A percentile compares a stretch with the other conserved stretches of the same genome.
phyloP scores from a whole-genome alignment of 257 asterid genomes.

The Datura wrightii region DNA sequence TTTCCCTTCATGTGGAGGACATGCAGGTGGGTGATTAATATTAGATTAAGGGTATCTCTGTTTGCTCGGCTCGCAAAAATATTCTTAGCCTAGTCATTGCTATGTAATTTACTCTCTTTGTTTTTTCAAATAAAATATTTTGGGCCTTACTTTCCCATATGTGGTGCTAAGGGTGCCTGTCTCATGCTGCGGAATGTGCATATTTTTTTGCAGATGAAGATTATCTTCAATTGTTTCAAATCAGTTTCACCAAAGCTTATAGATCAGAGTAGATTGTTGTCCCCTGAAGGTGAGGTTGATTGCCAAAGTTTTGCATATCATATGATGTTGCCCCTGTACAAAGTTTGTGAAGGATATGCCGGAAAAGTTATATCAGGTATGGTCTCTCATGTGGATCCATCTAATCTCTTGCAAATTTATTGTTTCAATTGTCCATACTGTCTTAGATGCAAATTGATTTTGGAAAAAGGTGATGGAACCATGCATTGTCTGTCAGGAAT shows the following conservation, averaged over 20 bases:
- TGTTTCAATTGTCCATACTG: slow-evolving; percentile 12
- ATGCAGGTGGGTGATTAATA: slow-evolving; percentile 56
- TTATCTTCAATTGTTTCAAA: slow-evolving; percentile 74
- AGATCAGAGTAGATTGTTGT: slow-evolving; percentile 30
- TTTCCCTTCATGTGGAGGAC: slow-evolving; percentile 67
- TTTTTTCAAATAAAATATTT: neutral
- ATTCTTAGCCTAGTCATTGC: neutral
- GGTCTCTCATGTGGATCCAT: neutral
- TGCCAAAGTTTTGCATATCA: slow-evolving; percentile 63
- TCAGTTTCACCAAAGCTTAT: slow-evolving; percentile 67
- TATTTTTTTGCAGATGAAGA: slow-evolving; percentile 68
- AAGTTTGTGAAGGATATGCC: slow-evolving; percentile 77
- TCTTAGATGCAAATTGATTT: neutral
- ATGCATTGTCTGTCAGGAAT: neutral
- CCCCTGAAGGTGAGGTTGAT: slow-evolving; percentile 49
- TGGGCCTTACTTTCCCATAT: neutral
- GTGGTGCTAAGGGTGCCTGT: neutral
- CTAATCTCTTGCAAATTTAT: neutral
- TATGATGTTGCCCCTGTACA: slow-evolving; percentile 76
- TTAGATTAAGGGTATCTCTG: neutral
- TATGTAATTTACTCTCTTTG: neutral
- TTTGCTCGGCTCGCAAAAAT: neutral
- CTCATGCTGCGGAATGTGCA: neutral
- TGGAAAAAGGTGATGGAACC: neutral
- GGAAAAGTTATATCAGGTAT: slow-evolving; percentile 84